Evolutionary conservation across 352 stramenopile species (phyloP), one percentile per base, ranked within the genome.

Genomic region (Aphanomyces euteiches): DNA sequence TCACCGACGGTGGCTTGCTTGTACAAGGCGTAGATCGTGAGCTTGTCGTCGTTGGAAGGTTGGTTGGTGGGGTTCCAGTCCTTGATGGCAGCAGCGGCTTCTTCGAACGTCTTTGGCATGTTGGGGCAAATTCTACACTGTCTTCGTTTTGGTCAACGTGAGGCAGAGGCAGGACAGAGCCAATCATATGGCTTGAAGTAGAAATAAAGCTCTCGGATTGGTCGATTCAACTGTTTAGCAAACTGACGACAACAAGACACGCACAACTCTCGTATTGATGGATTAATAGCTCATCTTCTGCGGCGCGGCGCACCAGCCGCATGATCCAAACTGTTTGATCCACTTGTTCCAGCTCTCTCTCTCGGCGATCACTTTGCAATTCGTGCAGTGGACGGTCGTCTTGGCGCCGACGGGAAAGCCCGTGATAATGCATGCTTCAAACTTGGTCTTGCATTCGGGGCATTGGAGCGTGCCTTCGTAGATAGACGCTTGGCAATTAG

Each of bases 1-100:
- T 96, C 88, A 19, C 89, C 89, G 34, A 90, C 75, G 10, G 85
- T 96, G 54, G 87, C 88, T 78, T 96, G 89, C 85, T 96, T 96
- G 86, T 84, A 96, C 74, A 85, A 82, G n/a, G 85, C 82, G 82
- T 96, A 96, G 57, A 96, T 75, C 34, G 79, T 77, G 69, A 96
- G 86, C 83, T 96, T 96, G 75, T 96, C 87, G 58, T 93, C 85
- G 84, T 96, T 94, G n/a, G 75, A 56, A n/a, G 59, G 69, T 47
- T 38, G 59, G 13, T 15, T 47, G 47, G 66, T 47, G 17, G 66
- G 61, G 64, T 56, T 71, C 59, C 13, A 93, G 37, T 85, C 88
- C 77, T 93, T 93, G 47, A 77, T 87, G 54, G 84, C 73, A 60
- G 83, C 88, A 43, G 85, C 88, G 15, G 88, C 86, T 60, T 81